phyloP scores from a whole-genome alignment of 805 yeast species.

The Kodamaea fukazawae region DNA sequence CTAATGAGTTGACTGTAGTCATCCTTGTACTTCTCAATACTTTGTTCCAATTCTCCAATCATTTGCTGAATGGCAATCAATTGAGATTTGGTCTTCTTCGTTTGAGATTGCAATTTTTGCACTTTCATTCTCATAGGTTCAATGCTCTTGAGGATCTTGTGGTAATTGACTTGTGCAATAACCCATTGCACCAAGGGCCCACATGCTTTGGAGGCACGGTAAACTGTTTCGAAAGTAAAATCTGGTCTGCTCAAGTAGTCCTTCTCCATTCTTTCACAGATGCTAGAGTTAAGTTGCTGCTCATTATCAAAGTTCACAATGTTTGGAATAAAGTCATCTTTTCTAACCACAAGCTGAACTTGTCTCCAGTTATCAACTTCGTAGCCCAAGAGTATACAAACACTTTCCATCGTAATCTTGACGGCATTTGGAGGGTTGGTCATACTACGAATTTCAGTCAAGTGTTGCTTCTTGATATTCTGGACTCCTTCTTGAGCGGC shows the following conservation, averaged over 20 bases:
- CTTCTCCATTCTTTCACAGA: slow-evolving; percentile 56
- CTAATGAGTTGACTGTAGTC: slow-evolving; percentile 73
- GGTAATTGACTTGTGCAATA: slow-evolving; percentile 78
- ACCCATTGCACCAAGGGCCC: slow-evolving; percentile 92
- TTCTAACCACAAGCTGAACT: slow-evolving; percentile 73
- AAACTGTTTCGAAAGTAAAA: slow-evolving; percentile 69
- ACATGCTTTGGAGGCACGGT: slow-evolving; percentile 91
- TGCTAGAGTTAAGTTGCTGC: slow-evolving; percentile 48
- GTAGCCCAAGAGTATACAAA: slow-evolving; percentile 78
- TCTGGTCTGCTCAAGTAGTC: slow-evolving; percentile 60
- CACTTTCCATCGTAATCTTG: slow-evolving; percentile 81
- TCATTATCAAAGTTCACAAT: slow-evolving; percentile 75
- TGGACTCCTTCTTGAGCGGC: slow-evolving; percentile 91
- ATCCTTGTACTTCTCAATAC: slow-evolving; percentile 65
- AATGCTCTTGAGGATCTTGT: slow-evolving; percentile 64
- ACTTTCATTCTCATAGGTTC: slow-evolving; percentile 76
- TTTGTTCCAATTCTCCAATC: slow-evolving; percentile 69
- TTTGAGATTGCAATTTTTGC: slow-evolving; percentile 51
- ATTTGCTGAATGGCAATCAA: slow-evolving; percentile 75
- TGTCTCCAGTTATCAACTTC: slow-evolving; percentile 71
- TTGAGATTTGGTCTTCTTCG: slow-evolving; percentile 63
- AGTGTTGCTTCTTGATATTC: slow-evolving; percentile 86
- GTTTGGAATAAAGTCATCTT: slow-evolving; percentile 82
- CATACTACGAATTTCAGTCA: slow-evolving; percentile 88
- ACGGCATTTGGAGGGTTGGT: slow-evolving; percentile 87